phyloP scores from a whole-genome alignment of 306 rosid species.

The Vigna trinervia region DNA sequence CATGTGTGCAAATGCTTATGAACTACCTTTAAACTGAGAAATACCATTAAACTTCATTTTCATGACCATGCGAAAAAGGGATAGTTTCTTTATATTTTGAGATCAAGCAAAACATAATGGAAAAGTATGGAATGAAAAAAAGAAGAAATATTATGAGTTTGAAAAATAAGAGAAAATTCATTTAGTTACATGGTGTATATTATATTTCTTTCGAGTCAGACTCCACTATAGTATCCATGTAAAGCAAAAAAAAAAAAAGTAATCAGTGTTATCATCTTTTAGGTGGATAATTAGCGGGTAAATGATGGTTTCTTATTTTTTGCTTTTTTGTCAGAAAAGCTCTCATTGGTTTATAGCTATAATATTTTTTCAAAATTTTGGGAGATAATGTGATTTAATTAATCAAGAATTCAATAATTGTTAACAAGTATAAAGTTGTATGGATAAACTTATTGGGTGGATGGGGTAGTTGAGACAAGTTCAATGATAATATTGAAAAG shows the following conservation, averaged over 20 bases:
- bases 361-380: constrained; percentile 1
- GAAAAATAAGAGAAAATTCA: background rate
- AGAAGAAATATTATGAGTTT: background rate
- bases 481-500: constrained; percentile 30
- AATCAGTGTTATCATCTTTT: background rate
- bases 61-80: background rate
- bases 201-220: constrained; percentile 3
- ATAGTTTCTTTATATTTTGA: constrained; percentile 23
- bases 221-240: background rate
- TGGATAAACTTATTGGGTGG: constrained; percentile 42
- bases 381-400: background rate
- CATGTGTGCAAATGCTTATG: background rate
- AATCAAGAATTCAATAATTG: constrained; percentile 32
- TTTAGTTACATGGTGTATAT: background rate
- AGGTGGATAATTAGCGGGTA: constrained; percentile 8
- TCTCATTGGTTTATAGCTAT: constrained; percentile 3
- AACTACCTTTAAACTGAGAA: constrained; percentile 1
- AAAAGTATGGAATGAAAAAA: constrained; percentile 10
- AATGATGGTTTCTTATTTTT: constrained; percentile 1
- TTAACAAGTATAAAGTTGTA: constrained; percentile 36
- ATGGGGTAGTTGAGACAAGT: constrained; percentile 27
- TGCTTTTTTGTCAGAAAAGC: background rate
- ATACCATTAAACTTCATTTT: background rate
- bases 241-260: background rate
- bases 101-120: background rate